Conservation (phyloP, 1,284 basidiomycete species). For the Porogramme epimiltina region DNA sequence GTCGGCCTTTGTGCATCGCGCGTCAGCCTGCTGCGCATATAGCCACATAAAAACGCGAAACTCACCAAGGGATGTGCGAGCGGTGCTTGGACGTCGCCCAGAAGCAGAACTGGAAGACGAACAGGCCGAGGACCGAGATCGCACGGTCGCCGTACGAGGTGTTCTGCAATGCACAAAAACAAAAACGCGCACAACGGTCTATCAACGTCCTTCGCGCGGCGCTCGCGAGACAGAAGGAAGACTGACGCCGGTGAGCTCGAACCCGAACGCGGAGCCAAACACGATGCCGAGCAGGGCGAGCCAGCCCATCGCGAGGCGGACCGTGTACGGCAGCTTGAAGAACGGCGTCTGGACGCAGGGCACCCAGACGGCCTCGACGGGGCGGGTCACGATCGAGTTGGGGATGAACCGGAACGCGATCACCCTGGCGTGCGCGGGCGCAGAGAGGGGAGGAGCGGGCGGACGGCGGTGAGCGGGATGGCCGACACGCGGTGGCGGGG, state of each 20-base stretch:
- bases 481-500: neutral
- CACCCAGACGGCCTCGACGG: slow-evolving; percentile 67
- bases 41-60: neutral
- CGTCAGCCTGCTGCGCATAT: slow-evolving; percentile 4
- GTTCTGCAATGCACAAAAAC: slow-evolving; percentile 41
- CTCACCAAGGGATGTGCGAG: slow-evolving; percentile 66
- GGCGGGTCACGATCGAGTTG: slow-evolving; percentile 62
- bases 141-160: slow-evolving; percentile 75
- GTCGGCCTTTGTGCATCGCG: slow-evolving; percentile 59
- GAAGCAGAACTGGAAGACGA: slow-evolving; percentile 77
- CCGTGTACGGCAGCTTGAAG: slow-evolving; percentile 60
- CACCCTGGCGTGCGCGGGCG: slow-evolving; percentile 42
- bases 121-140: slow-evolving; percentile 79
- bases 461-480: neutral
- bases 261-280: slow-evolving; percentile 84
- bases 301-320: slow-evolving; percentile 71
- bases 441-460: neutral
- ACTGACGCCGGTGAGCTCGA: slow-evolving; percentile 59
- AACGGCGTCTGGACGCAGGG: slow-evolving; percentile 68
- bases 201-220: slow-evolving; percentile 22
- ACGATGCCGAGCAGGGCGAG: slow-evolving; percentile 71
- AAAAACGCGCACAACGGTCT: slow-evolving; percentile 9
- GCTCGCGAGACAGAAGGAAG: neutral
- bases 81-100: slow-evolving; percentile 65
- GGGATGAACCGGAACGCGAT: slow-evolving; percentile 83